A percentile compares a stretch with the other conserved stretches of the same genome.
Evolutionary conservation across 495 filamentous ascomycete species (phyloP).

Genomic region (Entonaema liquescens): DNA sequence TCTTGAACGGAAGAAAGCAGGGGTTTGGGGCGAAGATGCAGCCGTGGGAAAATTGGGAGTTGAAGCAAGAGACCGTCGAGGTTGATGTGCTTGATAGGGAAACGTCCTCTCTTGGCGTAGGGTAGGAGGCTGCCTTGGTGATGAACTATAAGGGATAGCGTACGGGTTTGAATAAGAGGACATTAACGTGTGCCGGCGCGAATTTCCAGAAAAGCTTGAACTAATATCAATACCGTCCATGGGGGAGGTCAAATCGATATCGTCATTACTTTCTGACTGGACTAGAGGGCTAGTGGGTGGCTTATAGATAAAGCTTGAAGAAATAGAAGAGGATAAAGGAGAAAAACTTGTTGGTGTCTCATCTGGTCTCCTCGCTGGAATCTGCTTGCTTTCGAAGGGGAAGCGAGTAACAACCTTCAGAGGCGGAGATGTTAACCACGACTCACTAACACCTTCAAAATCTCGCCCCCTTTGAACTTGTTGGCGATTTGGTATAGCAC

Average conservation of each 20-base stretch:
- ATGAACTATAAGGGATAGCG: slow-evolving; percentile 43
- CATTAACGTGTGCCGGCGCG: slow-evolving; percentile 53
- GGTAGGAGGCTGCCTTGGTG: slow-evolving; percentile 44
- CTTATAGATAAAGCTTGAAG: slow-evolving; percentile 84
- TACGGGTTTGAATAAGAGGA: slow-evolving; percentile 46
- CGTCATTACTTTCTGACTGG: slow-evolving; percentile 87
- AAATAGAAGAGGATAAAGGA: slow-evolving; percentile 77
- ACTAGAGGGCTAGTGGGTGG: slow-evolving; percentile 92
- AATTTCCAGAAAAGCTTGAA: slow-evolving; percentile 38
- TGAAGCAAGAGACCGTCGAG: slow-evolving; percentile 75
- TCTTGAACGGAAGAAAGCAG: slow-evolving; percentile 64
- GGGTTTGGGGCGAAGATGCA: slow-evolving; percentile 67
- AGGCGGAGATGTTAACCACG: slow-evolving; percentile 58
- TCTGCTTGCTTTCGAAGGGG: slow-evolving; percentile 46
- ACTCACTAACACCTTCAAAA: slow-evolving; percentile 13
- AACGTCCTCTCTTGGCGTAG: slow-evolving; percentile 63
- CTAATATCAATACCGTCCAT: slow-evolving; percentile 58
- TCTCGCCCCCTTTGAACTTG: slow-evolving; percentile 21
- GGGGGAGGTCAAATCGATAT: slow-evolving; percentile 69
- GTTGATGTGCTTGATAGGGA: slow-evolving; percentile 74
- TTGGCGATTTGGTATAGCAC: slow-evolving; percentile 12
- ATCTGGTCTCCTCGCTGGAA: slow-evolving; percentile 45
- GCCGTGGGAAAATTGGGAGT: slow-evolving; percentile 63
- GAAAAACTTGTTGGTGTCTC: slow-evolving; percentile 58
- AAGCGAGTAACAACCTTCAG: slow-evolving; percentile 55